These are phyloP conservation scores for Neurospora sp. DNA, from an alignment of 495 filamentous ascomycete species.

Conservation along the genomic window DNA sequence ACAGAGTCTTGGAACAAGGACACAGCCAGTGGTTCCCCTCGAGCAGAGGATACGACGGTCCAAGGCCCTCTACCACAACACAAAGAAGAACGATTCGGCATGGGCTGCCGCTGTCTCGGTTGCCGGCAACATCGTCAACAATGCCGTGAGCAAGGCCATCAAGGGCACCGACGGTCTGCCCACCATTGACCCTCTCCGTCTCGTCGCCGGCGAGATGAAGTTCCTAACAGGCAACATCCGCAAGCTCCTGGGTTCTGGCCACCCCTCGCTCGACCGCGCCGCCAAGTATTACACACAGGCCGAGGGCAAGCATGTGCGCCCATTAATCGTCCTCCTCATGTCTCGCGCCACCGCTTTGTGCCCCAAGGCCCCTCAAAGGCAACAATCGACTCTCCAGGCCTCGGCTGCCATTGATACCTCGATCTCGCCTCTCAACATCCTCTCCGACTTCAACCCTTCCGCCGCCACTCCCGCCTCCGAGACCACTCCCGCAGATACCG, in stretches of 20 bases:
- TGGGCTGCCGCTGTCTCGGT: slow-evolving; percentile 59
- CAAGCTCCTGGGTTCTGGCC: slow-evolving; percentile 79
- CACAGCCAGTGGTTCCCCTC: slow-evolving; percentile 3
- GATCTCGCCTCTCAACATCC: slow-evolving; percentile 63
- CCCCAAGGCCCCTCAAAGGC: slow-evolving; percentile 47
- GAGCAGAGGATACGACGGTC: slow-evolving; percentile 24
- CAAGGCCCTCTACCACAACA: slow-evolving; percentile 30
- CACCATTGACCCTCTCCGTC: slow-evolving; percentile 59
- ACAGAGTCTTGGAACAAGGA: background rate
- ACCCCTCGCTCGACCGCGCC: slow-evolving; percentile 86
- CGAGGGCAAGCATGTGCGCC: slow-evolving; percentile 93
- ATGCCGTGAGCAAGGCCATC: slow-evolving; percentile 50
- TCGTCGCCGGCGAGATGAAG: slow-evolving; percentile 91
- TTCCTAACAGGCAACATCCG: slow-evolving; percentile 83
- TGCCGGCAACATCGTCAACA: slow-evolving; percentile 64
- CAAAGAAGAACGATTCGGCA: slow-evolving; percentile 28
- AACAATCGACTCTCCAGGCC: slow-evolving; percentile 25
- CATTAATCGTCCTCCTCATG: slow-evolving; percentile 91
- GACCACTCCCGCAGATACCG: slow-evolving; percentile 46
- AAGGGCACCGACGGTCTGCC: slow-evolving; percentile 41
- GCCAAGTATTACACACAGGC: slow-evolving; percentile 98
- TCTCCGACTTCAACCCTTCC: slow-evolving; percentile 75
- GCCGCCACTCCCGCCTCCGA: slow-evolving; percentile 32
- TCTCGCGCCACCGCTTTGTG: slow-evolving; percentile 77
- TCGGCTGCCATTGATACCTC: slow-evolving; percentile 57